Conservation (phyloP, 176 grass and related monocot species). For the barley (Hordeum vulgare) region DNA sequence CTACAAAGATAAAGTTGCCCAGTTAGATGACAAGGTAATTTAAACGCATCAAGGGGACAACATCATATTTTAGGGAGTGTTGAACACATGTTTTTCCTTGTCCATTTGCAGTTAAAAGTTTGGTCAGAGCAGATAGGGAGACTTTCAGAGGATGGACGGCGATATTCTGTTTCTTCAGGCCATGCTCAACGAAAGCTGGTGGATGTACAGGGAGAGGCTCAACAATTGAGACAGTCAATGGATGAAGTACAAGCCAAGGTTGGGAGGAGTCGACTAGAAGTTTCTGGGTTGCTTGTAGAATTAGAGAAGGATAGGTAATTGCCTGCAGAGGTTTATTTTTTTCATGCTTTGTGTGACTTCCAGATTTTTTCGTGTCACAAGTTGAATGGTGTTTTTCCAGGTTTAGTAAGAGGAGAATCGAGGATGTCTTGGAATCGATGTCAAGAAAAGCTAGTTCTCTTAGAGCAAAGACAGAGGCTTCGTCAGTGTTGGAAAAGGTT, state of each 20-base stretch:
- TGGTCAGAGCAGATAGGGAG: constrained; percentile 60
- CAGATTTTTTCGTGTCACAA: not conserved
- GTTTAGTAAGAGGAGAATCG: constrained; percentile 79
- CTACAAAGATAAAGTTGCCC: constrained; percentile 46
- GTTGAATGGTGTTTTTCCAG: constrained; percentile 28
- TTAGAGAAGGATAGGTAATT: constrained; percentile 75
- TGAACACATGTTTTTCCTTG: constrained; percentile 13
- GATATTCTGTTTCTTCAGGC: constrained; percentile 35
- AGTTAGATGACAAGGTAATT: constrained; percentile 67
- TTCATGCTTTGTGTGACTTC: not conserved
- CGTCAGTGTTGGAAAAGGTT: constrained; percentile 61
- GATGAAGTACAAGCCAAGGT: constrained; percentile 43
- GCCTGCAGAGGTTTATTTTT: not conserved
- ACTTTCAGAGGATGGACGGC: constrained; percentile 52
- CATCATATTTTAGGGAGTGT: not conserved
- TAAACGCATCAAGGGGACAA: not conserved
- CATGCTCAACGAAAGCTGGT: constrained; percentile 54
- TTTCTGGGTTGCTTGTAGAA: constrained; percentile 60
- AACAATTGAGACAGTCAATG: constrained; percentile 42
- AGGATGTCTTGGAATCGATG: constrained; percentile 67
- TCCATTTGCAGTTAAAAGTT: constrained; percentile 53
- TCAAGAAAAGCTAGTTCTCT: constrained; percentile 63
- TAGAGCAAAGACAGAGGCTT: constrained; percentile 47
- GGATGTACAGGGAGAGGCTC: constrained; percentile 45
- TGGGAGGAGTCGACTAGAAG: constrained; percentile 45